A percentile compares a stretch with the other conserved stretches of the same genome.
These are phyloP conservation scores for Penicillium arizonense DNA, from an alignment of 495 filamentous ascomycete genomes.

Conservation along the genomic window DNA sequence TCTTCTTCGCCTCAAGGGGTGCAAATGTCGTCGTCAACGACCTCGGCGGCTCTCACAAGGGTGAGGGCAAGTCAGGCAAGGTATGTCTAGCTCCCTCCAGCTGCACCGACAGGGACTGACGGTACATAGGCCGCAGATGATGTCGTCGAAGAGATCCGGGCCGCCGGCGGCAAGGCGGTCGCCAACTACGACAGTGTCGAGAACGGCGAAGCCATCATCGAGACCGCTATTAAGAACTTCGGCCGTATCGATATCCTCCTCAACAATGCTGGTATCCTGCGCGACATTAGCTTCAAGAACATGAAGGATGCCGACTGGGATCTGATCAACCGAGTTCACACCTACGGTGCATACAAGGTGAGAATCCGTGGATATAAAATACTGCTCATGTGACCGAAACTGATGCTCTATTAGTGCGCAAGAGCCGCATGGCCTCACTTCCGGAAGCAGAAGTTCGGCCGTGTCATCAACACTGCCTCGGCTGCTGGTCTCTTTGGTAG, in stretches of 20 bases:
- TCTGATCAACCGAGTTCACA: constrained; percentile 87
- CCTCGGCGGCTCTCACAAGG: constrained; percentile 89
- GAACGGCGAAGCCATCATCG: constrained; percentile 92
- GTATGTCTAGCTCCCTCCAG: constrained; percentile 39
- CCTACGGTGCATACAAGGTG: constrained; percentile 91
- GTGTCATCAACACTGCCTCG: constrained; percentile 94
- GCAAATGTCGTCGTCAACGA: constrained; percentile 98
- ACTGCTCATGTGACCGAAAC: neutral
- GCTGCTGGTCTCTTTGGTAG: constrained; percentile 93
- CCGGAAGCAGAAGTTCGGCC: constrained; percentile 96
- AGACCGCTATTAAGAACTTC: constrained; percentile 89
- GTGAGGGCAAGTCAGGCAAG: constrained; percentile 86
- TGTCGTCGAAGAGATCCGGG: constrained; percentile 91
- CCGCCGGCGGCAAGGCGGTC: constrained; percentile 91
- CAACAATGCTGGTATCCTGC: constrained; percentile 97
- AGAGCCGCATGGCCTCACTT: constrained; percentile 97
- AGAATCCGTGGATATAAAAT: neutral
- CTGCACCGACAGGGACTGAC: constrained; percentile 17
- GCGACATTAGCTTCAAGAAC: constrained; percentile 97
- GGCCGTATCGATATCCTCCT: constrained; percentile 92
- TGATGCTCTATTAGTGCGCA: constrained; percentile 58
- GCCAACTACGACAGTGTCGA: constrained; percentile 98
- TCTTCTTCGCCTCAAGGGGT: constrained; percentile 88
- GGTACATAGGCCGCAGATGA: constrained; percentile 78
- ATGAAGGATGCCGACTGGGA: constrained; percentile 99